Evolutionary conservation across 2,329 filamentous ascomycete genomes (phyloP).

Genomic region (Graphiopsis chlorocephala): DNA sequence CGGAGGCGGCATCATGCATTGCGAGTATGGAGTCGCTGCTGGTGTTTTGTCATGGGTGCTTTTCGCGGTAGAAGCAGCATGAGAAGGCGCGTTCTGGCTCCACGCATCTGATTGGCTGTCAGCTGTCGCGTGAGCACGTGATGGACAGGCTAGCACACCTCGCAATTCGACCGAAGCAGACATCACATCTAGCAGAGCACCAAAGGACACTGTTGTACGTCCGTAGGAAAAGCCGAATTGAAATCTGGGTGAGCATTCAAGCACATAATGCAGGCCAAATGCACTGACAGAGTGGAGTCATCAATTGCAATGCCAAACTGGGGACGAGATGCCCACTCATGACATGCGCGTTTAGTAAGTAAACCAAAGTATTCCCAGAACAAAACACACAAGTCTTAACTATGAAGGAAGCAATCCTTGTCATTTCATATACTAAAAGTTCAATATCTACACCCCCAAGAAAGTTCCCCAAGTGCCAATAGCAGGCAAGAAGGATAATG

Average conservation of each 20-base stretch:
- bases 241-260: neutral
- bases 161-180: neutral
- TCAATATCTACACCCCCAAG: neutral
- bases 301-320: neutral
- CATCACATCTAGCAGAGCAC: neutral
- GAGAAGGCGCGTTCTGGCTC: neutral
- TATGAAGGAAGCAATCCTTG: neutral
- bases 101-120: neutral
- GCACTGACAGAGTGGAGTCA: neutral
- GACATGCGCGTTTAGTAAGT: neutral
- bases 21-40: neutral
- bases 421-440: slow-evolving; percentile 1
- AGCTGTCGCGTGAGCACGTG: neutral
- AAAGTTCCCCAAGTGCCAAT: neutral
- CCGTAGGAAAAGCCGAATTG: neutral
- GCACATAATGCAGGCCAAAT: neutral
- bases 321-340: neutral
- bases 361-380: neutral
- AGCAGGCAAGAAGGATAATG: neutral
- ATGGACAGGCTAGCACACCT: neutral
- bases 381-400: neutral
- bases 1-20: slow-evolving; percentile 14
- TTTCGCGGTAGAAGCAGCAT: neutral
- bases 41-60: neutral
- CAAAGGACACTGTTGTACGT: neutral